A percentile compares a stretch with the other conserved stretches of the same genome.
Evolutionary conservation across 495 filamentous ascomycete genomes (phyloP).

Genomic region (Penicillium tannophilum): DNA sequence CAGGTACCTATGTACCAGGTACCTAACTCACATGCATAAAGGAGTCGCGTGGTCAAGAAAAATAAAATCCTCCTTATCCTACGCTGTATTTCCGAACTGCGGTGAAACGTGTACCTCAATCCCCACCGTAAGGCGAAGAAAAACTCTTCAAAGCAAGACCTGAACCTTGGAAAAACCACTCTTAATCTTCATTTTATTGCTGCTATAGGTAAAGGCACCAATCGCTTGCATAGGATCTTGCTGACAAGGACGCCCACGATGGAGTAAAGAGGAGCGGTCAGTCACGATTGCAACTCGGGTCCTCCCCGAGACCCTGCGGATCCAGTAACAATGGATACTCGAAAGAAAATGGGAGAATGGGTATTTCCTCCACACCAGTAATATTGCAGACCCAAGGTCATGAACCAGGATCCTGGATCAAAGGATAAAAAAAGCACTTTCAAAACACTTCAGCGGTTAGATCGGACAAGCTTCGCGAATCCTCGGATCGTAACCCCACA

Average conservation of each 20-base stretch:
- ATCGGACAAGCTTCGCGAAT: constrained; percentile 35
- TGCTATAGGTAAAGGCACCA: constrained; percentile 2
- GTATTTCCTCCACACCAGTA: not conserved
- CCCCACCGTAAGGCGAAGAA: constrained; percentile 3
- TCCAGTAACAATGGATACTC: not conserved
- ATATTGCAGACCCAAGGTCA: not conserved
- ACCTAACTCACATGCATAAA: constrained; percentile 1
- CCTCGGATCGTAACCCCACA: constrained; percentile 27
- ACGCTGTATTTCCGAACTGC: constrained; percentile 16
- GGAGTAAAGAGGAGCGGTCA: constrained; percentile 30
- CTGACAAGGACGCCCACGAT: constrained; percentile 17
- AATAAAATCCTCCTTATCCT: not conserved
- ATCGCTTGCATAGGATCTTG: constrained; percentile 3
- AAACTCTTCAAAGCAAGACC: not conserved
- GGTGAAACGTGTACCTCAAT: constrained; percentile 17
- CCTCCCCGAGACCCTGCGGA: constrained; percentile 8
- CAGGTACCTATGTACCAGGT: not conserved
- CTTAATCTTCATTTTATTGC: constrained; percentile 1
- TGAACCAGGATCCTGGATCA: not conserved
- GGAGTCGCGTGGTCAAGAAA: constrained; percentile 9
- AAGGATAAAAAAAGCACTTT: not conserved
- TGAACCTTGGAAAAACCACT: not conserved
- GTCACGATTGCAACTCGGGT: constrained; percentile 20
- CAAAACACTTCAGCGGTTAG: constrained; percentile 12
- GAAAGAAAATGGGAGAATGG: not conserved